Percentiles rank a stretch among this genome's conserved stretches.
phyloP scores from a whole-genome alignment of 768 basidiomycete genomes.

The Mycena alexandri region DNA sequence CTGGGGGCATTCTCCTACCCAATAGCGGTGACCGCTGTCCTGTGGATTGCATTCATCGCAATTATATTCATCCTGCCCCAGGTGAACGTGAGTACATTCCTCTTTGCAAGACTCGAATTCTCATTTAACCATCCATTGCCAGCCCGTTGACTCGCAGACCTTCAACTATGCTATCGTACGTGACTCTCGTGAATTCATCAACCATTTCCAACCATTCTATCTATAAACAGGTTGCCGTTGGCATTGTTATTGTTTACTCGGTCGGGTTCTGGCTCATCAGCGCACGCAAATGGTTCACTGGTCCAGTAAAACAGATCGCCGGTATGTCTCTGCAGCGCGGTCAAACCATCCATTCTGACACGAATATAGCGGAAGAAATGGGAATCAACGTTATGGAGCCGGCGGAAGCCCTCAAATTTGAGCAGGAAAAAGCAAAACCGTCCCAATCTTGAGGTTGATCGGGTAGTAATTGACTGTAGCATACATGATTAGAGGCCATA shows the following conservation, averaged over 20 bases:
- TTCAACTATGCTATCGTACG: conserved; percentile 76
- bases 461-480: no score
- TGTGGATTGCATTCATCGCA: conserved; percentile 80
- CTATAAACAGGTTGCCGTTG: conserved; percentile 65
- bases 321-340: conserved; percentile 50
- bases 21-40: conserved; percentile 66
- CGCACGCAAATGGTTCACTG: conserved; percentile 80
- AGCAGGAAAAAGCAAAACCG: conserved; percentile 22
- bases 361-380: conserved; percentile 58
- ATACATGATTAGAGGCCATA: no score
- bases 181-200: neutral
- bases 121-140: conserved; percentile 5
- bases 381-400: conserved; percentile 63
- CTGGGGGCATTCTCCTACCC: conserved; percentile 74
- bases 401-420: conserved; percentile 32
- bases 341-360: no score
- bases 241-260: conserved; percentile 74
- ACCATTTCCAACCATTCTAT: neutral
- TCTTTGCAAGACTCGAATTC: neutral
- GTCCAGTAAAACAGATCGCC: conserved; percentile 75
- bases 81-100: conserved; percentile 60
- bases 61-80: conserved; percentile 82
- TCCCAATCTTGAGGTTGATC: neutral
- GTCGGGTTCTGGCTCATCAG: conserved; percentile 79
- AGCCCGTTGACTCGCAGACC: conserved; percentile 79